Base-by-base conservation (phyloP, 179 eudicot species). In the Drosera spatulata region DNA sequence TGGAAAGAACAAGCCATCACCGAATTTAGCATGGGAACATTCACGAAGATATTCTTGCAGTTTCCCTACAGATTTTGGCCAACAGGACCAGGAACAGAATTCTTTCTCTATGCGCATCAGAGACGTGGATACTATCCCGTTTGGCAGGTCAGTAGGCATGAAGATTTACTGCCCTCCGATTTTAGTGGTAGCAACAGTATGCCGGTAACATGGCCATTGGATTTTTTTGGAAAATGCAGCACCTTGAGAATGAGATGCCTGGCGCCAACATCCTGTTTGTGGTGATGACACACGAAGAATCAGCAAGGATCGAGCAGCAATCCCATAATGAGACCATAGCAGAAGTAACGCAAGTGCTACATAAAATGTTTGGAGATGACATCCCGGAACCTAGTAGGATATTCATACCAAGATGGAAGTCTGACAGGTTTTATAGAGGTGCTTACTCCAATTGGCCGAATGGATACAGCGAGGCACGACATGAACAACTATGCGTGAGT, bases 111-210 rank as follows among this genome's bases (percentile, higher is more conserved):
- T 22, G 64, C 55, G 48, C 75, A 75, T 43, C 61, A 63, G 50
- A 60, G 75, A 11, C 70, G 73, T 2, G 79, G 79, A 39, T 75
- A 75, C n/a, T 75, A 71, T 41, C 61, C 70, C 3, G 56, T 67
- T 50, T 75, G 79, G 33, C 33, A 22, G 33, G 33, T 22, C 33
- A 22, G 33, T 22, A 22, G 33, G 33, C 33, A 22, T 22, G 33
- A 22, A 22, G 1, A 22, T 22, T 22, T 22, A 22, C 33, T 22
- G 33, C 33, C 33, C 33, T 22, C 33, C 1, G 33, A 22, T 22
- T 22, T 22, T 22, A 22, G 33, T 22, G n/a, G n/a, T n/a, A n/a
- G 33, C 33, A 22, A 22, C 33, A 22, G 33, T 22, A 22, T 22
- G 33, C 0, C 33, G 33, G 33, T 1, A 22, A 22, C 33, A 22